Conservation (phyloP, 371 early-diverging fungal species). For the Apophysomyces variabilis region DNA sequence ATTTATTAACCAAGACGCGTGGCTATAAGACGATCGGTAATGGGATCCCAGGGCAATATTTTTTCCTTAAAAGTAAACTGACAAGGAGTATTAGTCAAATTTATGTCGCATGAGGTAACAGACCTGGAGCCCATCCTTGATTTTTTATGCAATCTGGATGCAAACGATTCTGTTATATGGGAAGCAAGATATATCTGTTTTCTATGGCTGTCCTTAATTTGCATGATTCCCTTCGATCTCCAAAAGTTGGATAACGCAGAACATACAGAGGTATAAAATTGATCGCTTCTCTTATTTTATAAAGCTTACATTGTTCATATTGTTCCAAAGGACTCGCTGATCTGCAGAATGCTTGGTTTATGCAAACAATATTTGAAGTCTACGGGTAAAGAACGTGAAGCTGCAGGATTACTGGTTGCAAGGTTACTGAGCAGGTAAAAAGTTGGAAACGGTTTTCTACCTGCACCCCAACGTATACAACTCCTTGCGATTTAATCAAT, state of each 20-base stretch:
- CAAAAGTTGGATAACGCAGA: constrained; percentile 74
- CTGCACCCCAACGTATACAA: too few species aligned
- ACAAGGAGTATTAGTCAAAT: constrained; percentile 61
- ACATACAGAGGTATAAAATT: constrained; percentile 10
- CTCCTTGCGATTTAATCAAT: neutral
- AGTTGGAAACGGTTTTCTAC: too few species aligned
- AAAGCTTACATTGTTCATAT: too few species aligned
- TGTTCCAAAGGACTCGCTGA: constrained; percentile 45
- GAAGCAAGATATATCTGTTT: constrained; percentile 78
- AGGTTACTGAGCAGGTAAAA: constrained; percentile 77
- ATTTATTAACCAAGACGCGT: constrained; percentile 82
- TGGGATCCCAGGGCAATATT: neutral
- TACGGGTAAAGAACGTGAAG: constrained; percentile 88
- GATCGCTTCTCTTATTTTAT: too few species aligned
- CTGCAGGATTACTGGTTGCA: constrained; percentile 79
- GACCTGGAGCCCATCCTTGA: constrained; percentile 87
- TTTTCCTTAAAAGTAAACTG: neutral
- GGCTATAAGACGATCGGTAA: constrained; percentile 85
- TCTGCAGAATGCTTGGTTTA: constrained; percentile 54
- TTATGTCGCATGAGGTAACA: constrained; percentile 88
- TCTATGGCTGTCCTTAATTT: constrained; percentile 87
- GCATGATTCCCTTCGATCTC: constrained; percentile 94
- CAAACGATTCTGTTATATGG: constrained; percentile 55
- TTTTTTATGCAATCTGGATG: constrained; percentile 49
- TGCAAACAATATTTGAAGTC: constrained; percentile 59